Evolutionary conservation across 2,329 filamentous ascomycete species (phyloP).

Genomic region (Aspergillus ruber): DNA sequence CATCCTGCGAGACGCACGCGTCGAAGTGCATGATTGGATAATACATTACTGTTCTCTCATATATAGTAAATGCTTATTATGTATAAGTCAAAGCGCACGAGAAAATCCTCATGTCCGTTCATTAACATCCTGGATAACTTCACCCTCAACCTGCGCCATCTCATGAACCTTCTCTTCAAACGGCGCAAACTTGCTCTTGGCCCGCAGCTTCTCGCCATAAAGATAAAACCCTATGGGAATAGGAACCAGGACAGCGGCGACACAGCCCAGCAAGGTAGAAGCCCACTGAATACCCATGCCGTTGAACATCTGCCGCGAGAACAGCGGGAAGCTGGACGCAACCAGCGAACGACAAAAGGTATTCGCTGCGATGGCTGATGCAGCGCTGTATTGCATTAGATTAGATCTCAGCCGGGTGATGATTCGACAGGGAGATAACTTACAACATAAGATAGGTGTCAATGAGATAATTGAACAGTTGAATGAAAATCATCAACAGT

Average conservation of each 20-base stretch:
- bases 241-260: conserved; percentile 28
- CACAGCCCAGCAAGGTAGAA: conserved; percentile 30
- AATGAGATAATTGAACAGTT: conserved; percentile 53
- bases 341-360: conserved; percentile 48
- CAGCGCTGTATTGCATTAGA: conserved; percentile 27
- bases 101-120: no score
- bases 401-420: not conserved
- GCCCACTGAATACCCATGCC: conserved; percentile 29
- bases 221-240: conserved; percentile 33
- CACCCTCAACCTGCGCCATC: conserved; percentile 25
- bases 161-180: conserved; percentile 46
- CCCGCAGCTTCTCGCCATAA: conserved; percentile 18
- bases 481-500: conserved; percentile 53
- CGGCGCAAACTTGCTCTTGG: conserved; percentile 22
- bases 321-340: conserved; percentile 49
- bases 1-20: no score
- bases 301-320: conserved; percentile 51
- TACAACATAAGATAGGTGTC: conserved; percentile 50
- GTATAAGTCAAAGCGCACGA: no score
- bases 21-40: no score
- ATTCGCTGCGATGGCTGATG: conserved; percentile 50
- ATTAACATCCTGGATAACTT: no score
- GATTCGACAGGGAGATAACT: not conserved
- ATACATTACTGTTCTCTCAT: no score
- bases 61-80: no score